Conservation (phyloP, 305 asterid genomes). For the Fraxinus greggii region DNA sequence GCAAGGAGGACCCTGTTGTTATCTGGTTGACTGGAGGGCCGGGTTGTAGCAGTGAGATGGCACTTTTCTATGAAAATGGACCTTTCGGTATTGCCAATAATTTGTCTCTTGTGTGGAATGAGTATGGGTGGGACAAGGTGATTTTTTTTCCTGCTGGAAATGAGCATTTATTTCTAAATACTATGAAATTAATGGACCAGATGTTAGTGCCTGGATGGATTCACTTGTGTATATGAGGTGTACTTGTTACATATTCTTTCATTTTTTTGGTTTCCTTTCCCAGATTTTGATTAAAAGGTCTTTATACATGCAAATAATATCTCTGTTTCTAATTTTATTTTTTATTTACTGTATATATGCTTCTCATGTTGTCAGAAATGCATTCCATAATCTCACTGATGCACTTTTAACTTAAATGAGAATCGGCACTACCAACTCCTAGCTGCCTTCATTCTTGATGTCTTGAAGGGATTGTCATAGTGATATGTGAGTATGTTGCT, state of each 20-base stretch:
- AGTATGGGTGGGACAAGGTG: slow-evolving; percentile 98
- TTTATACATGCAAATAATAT: not conserved
- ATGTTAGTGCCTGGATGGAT: not conserved
- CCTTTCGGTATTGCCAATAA: slow-evolving; percentile 72
- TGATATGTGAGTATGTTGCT: not conserved
- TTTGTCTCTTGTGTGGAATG: slow-evolving; percentile 74
- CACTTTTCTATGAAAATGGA: slow-evolving; percentile 95
- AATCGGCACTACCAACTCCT: not conserved
- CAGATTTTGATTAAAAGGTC: not conserved
- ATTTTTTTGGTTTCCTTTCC: not conserved
- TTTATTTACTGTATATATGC: not conserved
- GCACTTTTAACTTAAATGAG: not conserved
- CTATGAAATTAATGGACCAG: not conserved
- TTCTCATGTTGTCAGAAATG: not conserved
- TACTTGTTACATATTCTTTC: not conserved
- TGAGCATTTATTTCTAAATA: slow-evolving; percentile 12
- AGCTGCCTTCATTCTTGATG: not conserved
- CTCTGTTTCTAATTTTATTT: not conserved
- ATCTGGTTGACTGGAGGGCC: slow-evolving; percentile 99
- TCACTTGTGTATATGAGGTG: not conserved
- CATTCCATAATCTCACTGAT: not conserved
- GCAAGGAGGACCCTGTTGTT: slow-evolving; percentile 78
- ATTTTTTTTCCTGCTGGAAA: slow-evolving; percentile 7
- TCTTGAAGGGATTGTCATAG: not conserved
- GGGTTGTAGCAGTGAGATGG: slow-evolving; percentile 98